Evolutionary conservation across 345 rosid species (phyloP), one percentile per base, ranked within the genome.

Genomic region (Eucalyptus grandis): DNA sequence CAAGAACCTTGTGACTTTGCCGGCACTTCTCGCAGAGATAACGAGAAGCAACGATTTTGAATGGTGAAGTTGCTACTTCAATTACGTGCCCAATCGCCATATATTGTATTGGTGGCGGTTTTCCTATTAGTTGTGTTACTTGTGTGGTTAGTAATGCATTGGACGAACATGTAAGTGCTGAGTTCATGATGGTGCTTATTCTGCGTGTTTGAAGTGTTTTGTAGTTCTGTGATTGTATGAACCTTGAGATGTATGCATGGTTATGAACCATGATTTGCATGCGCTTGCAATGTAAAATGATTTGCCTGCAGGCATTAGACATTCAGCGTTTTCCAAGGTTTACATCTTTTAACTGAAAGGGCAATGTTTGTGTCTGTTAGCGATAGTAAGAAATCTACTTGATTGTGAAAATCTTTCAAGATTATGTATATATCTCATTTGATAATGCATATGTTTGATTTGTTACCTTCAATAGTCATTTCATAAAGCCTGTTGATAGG

Each of bases 1-100:
- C 96, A 92, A 37, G 93, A 91, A 12, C 94, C 94, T 6, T 82
- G 53, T 50, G 31, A 49, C 53, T 49, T 87, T 6, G 67, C 60
- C 0, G 77, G 90, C 87, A 86, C 86, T 51, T 44, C n/a, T 65
- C 46, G 31, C 85, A 83, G 89, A 77, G 49, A 67, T 26, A 86
- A 89, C 72, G 89, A 90, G 88, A 89, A 91, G 83, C 46, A 5
- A 88, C 86, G 72, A 65, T 34, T 34, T 27, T 44, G 43, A 24
- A 40, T 30, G 31, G 89, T 86, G 87, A 89, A 88, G 47, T 21
- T 43, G 47, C 30, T 40, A 40, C 47, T 77, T 77, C 83, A 22
- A 21, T 77, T 43, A 21, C 47, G 9, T 40, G 30, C 47, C 14
- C 83, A 37, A 21, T 17, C 47, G 83, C 47, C 83, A 77, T 21